Evolutionary conservation across 2,329 filamentous ascomycete genomes (phyloP), one percentile per base, ranked within the genome.

Genomic region (Lasiodiplodia hormozganensis): DNA sequence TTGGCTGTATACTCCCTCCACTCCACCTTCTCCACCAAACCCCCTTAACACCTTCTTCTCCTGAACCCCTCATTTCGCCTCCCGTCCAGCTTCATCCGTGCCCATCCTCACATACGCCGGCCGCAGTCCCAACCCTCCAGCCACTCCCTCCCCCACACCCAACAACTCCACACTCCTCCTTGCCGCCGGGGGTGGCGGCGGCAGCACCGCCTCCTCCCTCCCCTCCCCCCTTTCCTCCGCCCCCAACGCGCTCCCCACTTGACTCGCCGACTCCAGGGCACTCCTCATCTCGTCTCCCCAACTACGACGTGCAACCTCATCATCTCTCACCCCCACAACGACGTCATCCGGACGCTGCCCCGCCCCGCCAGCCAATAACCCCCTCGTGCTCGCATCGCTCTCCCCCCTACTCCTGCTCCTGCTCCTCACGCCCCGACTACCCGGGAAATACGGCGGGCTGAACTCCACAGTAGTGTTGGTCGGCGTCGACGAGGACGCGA

Each of bases 21-120:
- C n/a, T 47, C 43, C 8, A 34, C 0, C 4, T 4, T 28, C 28
- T 28, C 43, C 43, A 21, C 43, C 8, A 3, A 11, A 11, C 14
- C 38, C 38, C 38, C 43, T n/a, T n/a, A 47, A 47, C 40, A 3
- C 5, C 28, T 21, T n/a, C 18, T 21, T 47, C 43, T 47, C 43
- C 43, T 47, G 43, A 47, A 47, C 21, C 54, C 54, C 38, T 80
- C 40, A 75, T 72, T 0, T 76, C 70, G 3, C 72, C 74, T 60
- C 51, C n/a, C n/a, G 21, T 2, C 47, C 18, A 31, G n/a, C 31
- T 8, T 43, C 62, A 43, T 65, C 62, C 28, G 62, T 65, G 31
- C 62, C 47, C 62, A 21, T 36, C 21, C 62, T 54, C 34, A n/a
- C 49, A n/a, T 65, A 52, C 21, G 4, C 49, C 31, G 47, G 62